Evolutionary conservation across 2,329 filamentous ascomycete genomes (phyloP), one percentile per base, ranked within the genome.

Genomic region (Pyrenophora graminea): DNA sequence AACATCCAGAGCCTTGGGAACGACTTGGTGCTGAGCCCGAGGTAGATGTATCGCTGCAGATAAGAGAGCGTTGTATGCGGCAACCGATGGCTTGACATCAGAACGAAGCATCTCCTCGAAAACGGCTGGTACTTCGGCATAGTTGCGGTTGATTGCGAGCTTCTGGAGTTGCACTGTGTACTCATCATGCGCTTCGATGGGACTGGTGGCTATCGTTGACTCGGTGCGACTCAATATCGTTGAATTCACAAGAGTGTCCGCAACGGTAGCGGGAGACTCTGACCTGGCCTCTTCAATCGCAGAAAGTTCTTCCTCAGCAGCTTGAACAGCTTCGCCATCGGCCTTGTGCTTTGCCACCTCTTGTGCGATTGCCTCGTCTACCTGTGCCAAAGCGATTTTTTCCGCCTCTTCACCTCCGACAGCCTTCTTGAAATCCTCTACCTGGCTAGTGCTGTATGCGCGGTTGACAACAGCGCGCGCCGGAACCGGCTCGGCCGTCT

Each of bases 1-100:
- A 45, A 99, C 89, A 76, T 96, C 92, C 45, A 97, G 82, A 4
- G 91, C 91, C 77, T 96, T 96, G 55, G 91, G 88, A 12, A 96
- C 90, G 45, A 94, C 85, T 76, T 95, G 89, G 46, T 88, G 88
- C 73, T 87, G 89, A 72, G 90, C 87, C 19, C 81, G 80, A 6
- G 92, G 90, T 15, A 97, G 82, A 62, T 90, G 83, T 55, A 97
- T 90, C 12, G 91, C 91, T 5, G 94, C 90, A 64, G 87, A 82
- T 37, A 99, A 79, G 38, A 99, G 81, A 42, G 91, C 89, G 71
- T 97, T 97, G 80, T 99, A 99, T n/a, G 93, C 89, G 39, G 85
- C 81, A 40, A 90, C 85, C 6, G 88, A 89, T 31, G 94, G 94
- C 67, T 85, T 85, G 55, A 96, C 82, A 39, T 90, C 89, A 58